Evolutionary conservation across 257 asterid species (phyloP).

Genomic region (Fraxinus quadrangulata): DNA sequence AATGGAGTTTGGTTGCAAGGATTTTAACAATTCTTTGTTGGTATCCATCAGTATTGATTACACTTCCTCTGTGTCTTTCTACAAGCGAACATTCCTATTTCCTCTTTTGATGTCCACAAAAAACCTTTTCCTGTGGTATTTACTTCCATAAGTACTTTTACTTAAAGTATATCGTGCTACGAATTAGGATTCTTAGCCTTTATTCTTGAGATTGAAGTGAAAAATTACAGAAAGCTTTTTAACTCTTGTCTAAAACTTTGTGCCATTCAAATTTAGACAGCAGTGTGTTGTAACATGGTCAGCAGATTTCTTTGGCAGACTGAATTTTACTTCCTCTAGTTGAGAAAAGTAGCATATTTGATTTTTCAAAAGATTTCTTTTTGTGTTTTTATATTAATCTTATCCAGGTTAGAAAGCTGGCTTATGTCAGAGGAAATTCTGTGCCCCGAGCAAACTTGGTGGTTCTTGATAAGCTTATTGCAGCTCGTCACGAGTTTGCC

Average conservation of each 20-base stretch:
- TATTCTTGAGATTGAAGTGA: background rate
- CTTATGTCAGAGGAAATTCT: conserved; percentile 80
- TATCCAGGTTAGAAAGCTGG: conserved; percentile 81
- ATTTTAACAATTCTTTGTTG: conserved; percentile 11
- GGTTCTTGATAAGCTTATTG: conserved; percentile 84
- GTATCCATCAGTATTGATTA: background rate
- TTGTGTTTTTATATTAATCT: conserved; percentile 17
- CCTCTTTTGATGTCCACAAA: background rate
- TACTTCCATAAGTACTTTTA: background rate
- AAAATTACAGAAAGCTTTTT: background rate
- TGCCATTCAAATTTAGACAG: background rate
- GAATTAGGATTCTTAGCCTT: background rate
- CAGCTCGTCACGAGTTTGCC: conserved; percentile 87
- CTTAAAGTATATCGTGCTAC: conserved; percentile 1
- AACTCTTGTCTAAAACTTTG: background rate
- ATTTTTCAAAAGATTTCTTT: conserved; percentile 8
- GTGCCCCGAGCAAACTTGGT: conserved; percentile 74
- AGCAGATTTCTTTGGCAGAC: conserved; percentile 3
- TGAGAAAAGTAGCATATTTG: conserved; percentile 9
- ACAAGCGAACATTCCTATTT: background rate
- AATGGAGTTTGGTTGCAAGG: conserved; percentile 6
- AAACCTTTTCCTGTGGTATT: background rate
- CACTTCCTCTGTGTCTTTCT: background rate
- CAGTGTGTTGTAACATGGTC: background rate
- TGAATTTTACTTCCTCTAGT: conserved; percentile 14